Evolutionary conservation across 805 yeast genomes (phyloP).

Genomic region (Pichia deserticola): DNA sequence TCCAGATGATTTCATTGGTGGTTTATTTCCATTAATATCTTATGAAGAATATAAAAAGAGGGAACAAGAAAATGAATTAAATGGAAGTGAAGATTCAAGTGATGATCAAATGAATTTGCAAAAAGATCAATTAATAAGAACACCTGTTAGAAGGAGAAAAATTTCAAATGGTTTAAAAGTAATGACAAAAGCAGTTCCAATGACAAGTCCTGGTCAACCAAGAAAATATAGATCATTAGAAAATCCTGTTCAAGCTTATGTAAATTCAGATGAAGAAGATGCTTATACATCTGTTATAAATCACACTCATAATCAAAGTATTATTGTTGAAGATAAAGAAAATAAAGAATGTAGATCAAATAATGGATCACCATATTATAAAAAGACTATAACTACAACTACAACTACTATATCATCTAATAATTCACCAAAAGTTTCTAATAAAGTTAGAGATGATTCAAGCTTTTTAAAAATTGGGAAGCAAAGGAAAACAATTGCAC

Average conservation of each 20-base stretch:
- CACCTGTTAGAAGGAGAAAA: constrained; percentile 68
- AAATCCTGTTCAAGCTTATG: constrained; percentile 25
- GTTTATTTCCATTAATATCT: constrained; percentile 52
- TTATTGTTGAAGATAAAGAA: constrained; percentile 11
- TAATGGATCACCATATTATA: constrained; percentile 32
- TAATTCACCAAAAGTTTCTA: constrained; percentile 18
- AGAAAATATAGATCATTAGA: constrained; percentile 50
- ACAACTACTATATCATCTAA: constrained; percentile 34
- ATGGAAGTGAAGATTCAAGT: constrained; percentile 15
- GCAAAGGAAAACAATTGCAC: constrained; percentile 22
- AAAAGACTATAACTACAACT: constrained; percentile 43
- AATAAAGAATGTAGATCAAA: constrained; percentile 11
- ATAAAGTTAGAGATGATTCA: constrained; percentile 17
- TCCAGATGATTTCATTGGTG: constrained; percentile 62
- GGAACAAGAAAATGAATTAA: constrained; percentile 21
- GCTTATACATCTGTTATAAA: constrained; percentile 15
- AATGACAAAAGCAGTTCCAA: constrained; percentile 70
- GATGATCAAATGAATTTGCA: constrained; percentile 21
- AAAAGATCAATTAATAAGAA: constrained; percentile 40
- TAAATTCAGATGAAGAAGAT: constrained; percentile 31
- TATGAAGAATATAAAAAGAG: constrained; percentile 56
- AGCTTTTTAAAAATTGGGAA: constrained; percentile 14
- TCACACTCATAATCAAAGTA: constrained; percentile 10
- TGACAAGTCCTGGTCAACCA: constrained; percentile 95
- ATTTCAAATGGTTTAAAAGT: constrained; percentile 58